Evolutionary conservation across 1,284 basidiomycete species (phyloP), one percentile per base, ranked within the genome.

Genomic region (Marasmius oreades): DNA sequence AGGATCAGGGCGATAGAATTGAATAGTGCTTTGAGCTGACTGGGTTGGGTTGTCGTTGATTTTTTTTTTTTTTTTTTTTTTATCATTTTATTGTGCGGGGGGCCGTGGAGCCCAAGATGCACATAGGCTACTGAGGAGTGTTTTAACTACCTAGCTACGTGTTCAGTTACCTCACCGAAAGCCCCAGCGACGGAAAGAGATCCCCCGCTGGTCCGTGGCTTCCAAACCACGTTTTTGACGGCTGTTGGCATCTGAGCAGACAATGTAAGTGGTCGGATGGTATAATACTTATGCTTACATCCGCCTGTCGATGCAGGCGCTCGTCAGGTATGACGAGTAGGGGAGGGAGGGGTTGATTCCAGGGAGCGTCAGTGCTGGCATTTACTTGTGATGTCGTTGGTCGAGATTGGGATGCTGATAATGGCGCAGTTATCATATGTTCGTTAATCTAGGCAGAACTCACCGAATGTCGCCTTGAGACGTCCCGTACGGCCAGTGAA

Each of bases 21-120:
- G n/a, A n/a, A n/a, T n/a, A n/a, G n/a, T n/a, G n/a, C n/a, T n/a
- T n/a, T n/a, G n/a, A n/a, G n/a, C n/a, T n/a, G n/a, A n/a, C n/a
- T n/a, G n/a, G n/a, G n/a, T n/a, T n/a, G n/a, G n/a, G n/a, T n/a
- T n/a, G n/a, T n/a, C n/a, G n/a, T n/a, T n/a, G 34, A 16, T 44
- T 44, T 20, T 46, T 46, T 46, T 46, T 46, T 46, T 46, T 46
- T 46, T 46, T 46, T 46, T 46, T 46, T 46, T 46, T 46, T 46
- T 3, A 28, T 46, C 44, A 46, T n/a, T 46, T 46, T 46, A 46
- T 46, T 46, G 44, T 23, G 44, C 44, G 5, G 4, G 24, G 44
- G 44, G 28, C 28, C 24, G 3, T 14, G 3, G 3, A 7, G 44
- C 44, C 24, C 44, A 46, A 8, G 24, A 46, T 23, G 22, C 24